Conservation (phyloP, 2,329 filamentous ascomycete species). For the Clarireedia sp. region DNA sequence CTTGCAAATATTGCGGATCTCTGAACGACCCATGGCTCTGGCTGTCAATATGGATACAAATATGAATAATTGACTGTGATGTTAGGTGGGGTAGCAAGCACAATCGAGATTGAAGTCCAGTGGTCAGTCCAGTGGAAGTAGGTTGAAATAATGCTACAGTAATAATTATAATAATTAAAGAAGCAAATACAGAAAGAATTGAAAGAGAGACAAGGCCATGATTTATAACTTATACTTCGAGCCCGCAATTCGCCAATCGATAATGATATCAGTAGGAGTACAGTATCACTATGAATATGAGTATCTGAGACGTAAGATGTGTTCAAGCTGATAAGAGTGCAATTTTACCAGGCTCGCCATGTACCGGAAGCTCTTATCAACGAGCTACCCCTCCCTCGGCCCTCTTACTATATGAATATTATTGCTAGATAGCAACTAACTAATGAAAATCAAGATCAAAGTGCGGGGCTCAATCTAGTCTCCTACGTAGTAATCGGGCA, state of each 20-base stretch:
- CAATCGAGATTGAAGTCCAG: too few species aligned
- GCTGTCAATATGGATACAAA: background rate
- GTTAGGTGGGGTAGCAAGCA: background rate
- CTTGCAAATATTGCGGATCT: slow-evolving; percentile 63
- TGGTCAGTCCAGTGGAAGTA: too few species aligned
- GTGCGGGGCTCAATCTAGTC: too few species aligned
- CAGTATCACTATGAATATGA: too few species aligned
- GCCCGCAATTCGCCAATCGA: too few species aligned
- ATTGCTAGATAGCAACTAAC: too few species aligned
- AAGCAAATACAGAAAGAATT: background rate
- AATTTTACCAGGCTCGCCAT: background rate
- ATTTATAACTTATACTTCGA: background rate
- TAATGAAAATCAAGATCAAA: too few species aligned
- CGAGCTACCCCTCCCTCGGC: background rate
- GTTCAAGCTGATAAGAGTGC: background rate
- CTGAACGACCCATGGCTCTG: slow-evolving; percentile 39
- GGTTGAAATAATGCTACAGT: background rate
- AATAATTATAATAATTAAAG: background rate
- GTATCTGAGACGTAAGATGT: background rate
- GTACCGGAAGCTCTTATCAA: slow-evolving; percentile 1
- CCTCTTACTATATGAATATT: too few species aligned
- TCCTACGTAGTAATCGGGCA: too few species aligned
- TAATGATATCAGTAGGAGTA: too few species aligned
- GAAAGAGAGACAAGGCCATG: background rate
- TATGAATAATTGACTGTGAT: background rate